Conservation (phyloP, 2,329 filamentous ascomycete genomes). For the Pseudonectria foliicola region DNA sequence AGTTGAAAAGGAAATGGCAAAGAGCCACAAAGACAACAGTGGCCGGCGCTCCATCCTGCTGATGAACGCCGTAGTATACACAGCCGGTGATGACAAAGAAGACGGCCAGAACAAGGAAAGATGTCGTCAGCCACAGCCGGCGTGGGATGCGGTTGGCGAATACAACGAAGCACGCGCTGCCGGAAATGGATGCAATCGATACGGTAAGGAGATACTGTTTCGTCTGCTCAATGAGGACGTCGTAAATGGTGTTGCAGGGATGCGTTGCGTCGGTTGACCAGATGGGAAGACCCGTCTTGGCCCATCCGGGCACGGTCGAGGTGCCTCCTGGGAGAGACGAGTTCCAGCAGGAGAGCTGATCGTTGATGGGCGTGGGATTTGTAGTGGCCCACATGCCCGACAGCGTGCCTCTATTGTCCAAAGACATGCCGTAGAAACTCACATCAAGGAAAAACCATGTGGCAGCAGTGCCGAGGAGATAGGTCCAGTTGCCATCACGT, state of each 20-base stretch:
- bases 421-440: constrained; percentile 46
- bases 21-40: constrained; percentile 45
- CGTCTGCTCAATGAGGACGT: constrained; percentile 43
- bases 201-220: constrained; percentile 47
- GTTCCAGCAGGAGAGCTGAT: constrained; percentile 39
- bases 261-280: constrained; percentile 44
- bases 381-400: constrained; percentile 33
- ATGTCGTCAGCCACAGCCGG: constrained; percentile 42
- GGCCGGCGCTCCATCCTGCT: constrained; percentile 32
- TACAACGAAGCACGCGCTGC: constrained; percentile 41
- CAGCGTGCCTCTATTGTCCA: constrained; percentile 35
- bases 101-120: constrained; percentile 39
- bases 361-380: constrained; percentile 25
- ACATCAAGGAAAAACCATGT: constrained; percentile 49
- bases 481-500: constrained; percentile 29
- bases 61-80: constrained; percentile 42
- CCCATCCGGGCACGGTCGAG: constrained; percentile 38
- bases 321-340: constrained; percentile 35
- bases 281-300: constrained; percentile 30
- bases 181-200: constrained; percentile 43
- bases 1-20: constrained; percentile 49
- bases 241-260: constrained; percentile 46
- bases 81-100: constrained; percentile 43
- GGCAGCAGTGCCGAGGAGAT: constrained; percentile 35
- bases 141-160: constrained; percentile 41